Evolutionary conservation across 2,329 filamentous ascomycete genomes (phyloP), one percentile per base, ranked within the genome.

Genomic region (Penicillium janthinellum): DNA sequence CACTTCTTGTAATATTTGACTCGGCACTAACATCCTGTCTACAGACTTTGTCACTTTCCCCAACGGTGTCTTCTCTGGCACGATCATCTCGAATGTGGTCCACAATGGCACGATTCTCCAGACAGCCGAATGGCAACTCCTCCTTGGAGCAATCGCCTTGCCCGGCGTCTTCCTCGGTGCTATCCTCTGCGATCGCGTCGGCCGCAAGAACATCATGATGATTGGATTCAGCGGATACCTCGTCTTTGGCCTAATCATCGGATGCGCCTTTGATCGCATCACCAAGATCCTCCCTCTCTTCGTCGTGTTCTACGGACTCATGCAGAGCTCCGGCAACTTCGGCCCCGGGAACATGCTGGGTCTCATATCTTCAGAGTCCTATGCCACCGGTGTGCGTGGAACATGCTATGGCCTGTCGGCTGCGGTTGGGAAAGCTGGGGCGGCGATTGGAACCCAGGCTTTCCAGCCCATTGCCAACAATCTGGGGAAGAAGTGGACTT

Each of bases 311-410:
- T 84, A 84, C 62, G 82, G 81, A 0, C 69, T 84, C 4, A 80
- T 84, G 75, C 80, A 82, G 61, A 78, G 76, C 25, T 79, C 76
- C 1, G 80, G 81, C 0, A 81, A 83, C 57, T 68, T 84, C 55
- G 82, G 82, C 0, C 82, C 82, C 0, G 82, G 82, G 0, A 79
- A 82, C 42, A 83, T 81, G 71, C 75, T 84, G 4, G 82, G 81
- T 0, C 71, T 84, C 3, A 67, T 84, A 5, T 82, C 79, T 0
- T 82, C 79, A 0, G 83, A 84, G 66, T 76, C 78, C 1, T 84
- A 82, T 60, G 79, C 82, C 0, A 84, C 82, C 2, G 79, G 79
- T n/a, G 80, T 83, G 0, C 73, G 82, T 10, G 82, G 82, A 0
- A 81, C 78, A 8, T 82, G 80, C 47, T 83, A 83, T 54, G 82